phyloP scores from a whole-genome alignment of 306 rosid species.

The Vachellia pachyceras region DNA sequence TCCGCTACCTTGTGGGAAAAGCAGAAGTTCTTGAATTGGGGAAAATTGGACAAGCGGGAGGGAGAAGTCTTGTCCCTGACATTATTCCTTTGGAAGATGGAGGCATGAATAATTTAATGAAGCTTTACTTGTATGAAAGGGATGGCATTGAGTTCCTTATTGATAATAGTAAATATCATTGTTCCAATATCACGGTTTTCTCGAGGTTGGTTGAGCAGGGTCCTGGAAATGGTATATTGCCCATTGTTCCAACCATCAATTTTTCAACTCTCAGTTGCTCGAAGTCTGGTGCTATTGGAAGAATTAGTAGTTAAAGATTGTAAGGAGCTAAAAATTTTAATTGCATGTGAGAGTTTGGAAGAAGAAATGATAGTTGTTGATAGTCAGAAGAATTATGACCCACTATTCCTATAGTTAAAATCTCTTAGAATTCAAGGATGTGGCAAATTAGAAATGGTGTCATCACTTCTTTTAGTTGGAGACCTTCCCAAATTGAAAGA shows the following conservation, averaged over 20 bases:
- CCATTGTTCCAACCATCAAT: neutral
- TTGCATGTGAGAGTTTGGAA: neutral
- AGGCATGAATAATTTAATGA: neutral
- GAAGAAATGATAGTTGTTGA: neutral
- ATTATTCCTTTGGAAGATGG: slow-evolving; percentile 14
- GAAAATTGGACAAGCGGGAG: neutral
- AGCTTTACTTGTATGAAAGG: neutral
- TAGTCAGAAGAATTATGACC: neutral
- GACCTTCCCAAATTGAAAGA: neutral
- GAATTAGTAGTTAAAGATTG: neutral
- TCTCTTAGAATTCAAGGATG: neutral
- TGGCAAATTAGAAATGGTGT: neutral
- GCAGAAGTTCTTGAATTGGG: slow-evolving; percentile 24
- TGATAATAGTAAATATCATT: neutral
- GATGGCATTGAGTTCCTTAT: slow-evolving; percentile 3
- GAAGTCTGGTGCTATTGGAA: neutral
- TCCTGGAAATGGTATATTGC: neutral
- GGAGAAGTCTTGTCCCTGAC: slow-evolving; percentile 30
- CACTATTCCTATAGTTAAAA: neutral
- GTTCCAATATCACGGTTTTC: neutral
- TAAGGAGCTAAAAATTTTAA: neutral
- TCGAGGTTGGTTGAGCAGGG: neutral
- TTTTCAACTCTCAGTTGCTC: neutral
- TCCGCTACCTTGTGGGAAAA: neutral
- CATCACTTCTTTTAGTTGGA: neutral